phyloP scores from a whole-genome alignment of 2,329 filamentous ascomycete species.

The Cadophora sp. region DNA sequence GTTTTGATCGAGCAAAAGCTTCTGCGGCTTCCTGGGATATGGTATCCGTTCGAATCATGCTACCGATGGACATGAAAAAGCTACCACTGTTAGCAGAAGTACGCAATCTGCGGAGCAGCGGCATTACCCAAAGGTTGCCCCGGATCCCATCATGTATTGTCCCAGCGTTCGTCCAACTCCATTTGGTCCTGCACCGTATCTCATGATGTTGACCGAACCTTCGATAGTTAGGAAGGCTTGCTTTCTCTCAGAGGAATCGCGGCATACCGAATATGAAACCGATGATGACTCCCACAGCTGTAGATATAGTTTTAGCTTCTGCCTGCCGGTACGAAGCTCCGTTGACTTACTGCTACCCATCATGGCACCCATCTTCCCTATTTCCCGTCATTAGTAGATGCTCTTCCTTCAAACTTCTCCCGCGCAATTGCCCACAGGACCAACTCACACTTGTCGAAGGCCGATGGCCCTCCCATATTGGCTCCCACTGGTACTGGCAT shows the following conservation, averaged over 20 bases:
- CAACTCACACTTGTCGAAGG: constrained; percentile 72
- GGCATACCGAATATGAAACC: constrained; percentile 92
- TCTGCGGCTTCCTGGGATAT: constrained; percentile 75
- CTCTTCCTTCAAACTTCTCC: constrained; percentile 37
- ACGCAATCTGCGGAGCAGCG: background rate
- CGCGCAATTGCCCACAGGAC: constrained; percentile 19
- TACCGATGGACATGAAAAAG: constrained; percentile 99
- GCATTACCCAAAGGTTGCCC: constrained; percentile 90
- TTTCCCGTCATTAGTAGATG: constrained; percentile 44
- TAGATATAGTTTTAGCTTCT: constrained; percentile 19
- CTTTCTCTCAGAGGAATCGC: background rate
- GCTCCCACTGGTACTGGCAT: constrained; percentile 58
- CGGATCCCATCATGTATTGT: constrained; percentile 96
- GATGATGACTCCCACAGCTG: constrained; percentile 94
- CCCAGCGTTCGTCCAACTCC: constrained; percentile 93
- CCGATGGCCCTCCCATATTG: constrained; percentile 64
- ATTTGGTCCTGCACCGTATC: constrained; percentile 91
- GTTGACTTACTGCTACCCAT: constrained; percentile 90
- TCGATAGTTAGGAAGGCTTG: background rate
- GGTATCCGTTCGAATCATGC: constrained; percentile 88
- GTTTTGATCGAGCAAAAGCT: constrained; percentile 76
- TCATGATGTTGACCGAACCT: constrained; percentile 94
- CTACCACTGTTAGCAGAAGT: constrained; percentile 48
- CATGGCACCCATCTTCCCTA: constrained; percentile 98
- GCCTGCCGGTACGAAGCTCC: background rate